These are phyloP conservation scores for Boletus bicolor DNA, from an alignment of 768 basidiomycete genomes.

Conservation along the genomic window DNA sequence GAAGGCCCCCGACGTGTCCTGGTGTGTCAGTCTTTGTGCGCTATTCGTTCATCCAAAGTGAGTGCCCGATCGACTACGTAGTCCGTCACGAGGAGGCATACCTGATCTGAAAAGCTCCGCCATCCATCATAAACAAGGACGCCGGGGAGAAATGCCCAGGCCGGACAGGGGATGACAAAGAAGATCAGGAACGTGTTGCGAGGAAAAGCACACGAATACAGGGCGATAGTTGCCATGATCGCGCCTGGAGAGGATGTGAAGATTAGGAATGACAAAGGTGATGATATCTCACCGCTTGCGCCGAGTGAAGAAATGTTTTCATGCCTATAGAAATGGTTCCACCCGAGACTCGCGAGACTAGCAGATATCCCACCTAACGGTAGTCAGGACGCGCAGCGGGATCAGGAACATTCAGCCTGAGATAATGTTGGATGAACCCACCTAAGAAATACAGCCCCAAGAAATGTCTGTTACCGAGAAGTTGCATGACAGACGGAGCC, in stretches of 20 bases:
- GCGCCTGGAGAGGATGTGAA: conserved; percentile 47
- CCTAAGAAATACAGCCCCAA: conserved; percentile 72
- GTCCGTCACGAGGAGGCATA: conserved; percentile 16
- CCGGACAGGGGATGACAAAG: conserved; percentile 75
- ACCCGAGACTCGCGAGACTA: conserved; percentile 46
- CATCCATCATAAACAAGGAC: conserved; percentile 40
- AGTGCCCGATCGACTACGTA: background rate
- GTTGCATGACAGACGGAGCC: conserved; percentile 57
- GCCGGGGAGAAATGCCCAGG: conserved; percentile 70
- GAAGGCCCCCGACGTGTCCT: conserved; percentile 67
- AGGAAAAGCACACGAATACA: conserved; percentile 71
- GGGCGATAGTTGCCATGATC: conserved; percentile 65
- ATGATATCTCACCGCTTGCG: conserved; percentile 60
- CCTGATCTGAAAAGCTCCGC: conserved; percentile 35
- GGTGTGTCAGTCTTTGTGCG: conserved; percentile 52
- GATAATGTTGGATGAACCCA: conserved; percentile 26
- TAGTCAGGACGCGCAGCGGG: background rate
- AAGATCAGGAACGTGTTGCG: conserved; percentile 65
- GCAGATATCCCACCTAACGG: conserved; percentile 58
- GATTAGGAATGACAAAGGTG: background rate
- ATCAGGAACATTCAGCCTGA: background rate
- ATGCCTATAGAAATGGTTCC: conserved; percentile 38
- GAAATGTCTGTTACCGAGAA: conserved; percentile 67
- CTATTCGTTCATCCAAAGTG: conserved; percentile 32
- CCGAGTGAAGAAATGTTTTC: conserved; percentile 46